Evolutionary conservation across 768 basidiomycete genomes (phyloP).

Genomic region (Suillus decipiens): DNA sequence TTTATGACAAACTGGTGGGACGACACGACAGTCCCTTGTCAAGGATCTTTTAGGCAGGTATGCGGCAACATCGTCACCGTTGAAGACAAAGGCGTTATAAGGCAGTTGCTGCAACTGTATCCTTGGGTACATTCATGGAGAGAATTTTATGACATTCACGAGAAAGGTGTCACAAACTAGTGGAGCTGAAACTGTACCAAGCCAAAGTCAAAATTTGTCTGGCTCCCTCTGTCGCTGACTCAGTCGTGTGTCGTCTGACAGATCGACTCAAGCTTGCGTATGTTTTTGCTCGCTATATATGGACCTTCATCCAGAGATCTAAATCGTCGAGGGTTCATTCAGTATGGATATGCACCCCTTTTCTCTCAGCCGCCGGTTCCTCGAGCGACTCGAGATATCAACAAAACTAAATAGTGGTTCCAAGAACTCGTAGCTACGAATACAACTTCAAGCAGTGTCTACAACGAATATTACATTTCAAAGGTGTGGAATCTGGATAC

Average conservation of each 20-base stretch:
- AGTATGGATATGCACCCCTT: background rate
- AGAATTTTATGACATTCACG: background rate
- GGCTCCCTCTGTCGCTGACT: background rate
- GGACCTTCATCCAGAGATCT: constrained; percentile 33
- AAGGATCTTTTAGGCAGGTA: constrained; percentile 12
- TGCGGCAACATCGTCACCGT: constrained; percentile 8
- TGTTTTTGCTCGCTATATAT: constrained; percentile 35
- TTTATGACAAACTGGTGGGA: constrained; percentile 20
- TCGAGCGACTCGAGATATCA: constrained; percentile 21
- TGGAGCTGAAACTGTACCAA: constrained; percentile 31
- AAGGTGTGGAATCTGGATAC: constrained; percentile 22
- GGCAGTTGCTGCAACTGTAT: constrained; percentile 25
- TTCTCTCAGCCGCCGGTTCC: constrained; percentile 26
- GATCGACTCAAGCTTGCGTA: constrained; percentile 17
- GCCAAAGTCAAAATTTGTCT: background rate
- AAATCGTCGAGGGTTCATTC: constrained; percentile 20
- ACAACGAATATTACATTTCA: constrained; percentile 32
- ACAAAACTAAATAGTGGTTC: background rate
- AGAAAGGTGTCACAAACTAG: constrained; percentile 15
- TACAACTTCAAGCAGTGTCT: constrained; percentile 22
- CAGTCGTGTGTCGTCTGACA: too few relatives aligned
- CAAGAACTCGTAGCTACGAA: constrained; percentile 11
- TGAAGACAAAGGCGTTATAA: constrained; percentile 19
- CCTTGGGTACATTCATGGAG: constrained; percentile 20
- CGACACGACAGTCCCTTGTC: constrained; percentile 24